phyloP scores from a whole-genome alignment of 2,329 filamentous ascomycete genomes.

The Penicillium sp. region DNA sequence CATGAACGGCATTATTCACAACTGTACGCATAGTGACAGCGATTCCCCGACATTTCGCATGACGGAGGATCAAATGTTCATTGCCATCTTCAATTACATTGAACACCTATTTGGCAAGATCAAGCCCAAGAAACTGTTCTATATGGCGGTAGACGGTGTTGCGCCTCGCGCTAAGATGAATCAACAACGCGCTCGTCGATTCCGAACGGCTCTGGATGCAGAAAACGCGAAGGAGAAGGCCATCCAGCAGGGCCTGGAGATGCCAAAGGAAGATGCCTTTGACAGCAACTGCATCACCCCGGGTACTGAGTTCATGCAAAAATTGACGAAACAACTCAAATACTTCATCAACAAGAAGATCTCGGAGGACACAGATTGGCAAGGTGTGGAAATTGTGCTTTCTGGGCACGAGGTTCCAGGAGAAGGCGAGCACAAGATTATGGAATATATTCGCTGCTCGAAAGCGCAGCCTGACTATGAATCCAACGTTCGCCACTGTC shows the following conservation, averaged over 20 bases:
- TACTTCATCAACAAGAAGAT: slow-evolving; percentile 99
- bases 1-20: slow-evolving; percentile 99
- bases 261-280: slow-evolving; percentile 93
- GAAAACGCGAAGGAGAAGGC: slow-evolving; percentile 92
- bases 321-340: slow-evolving; percentile 87
- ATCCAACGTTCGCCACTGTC: slow-evolving; percentile 89
- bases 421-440: slow-evolving; percentile 99
- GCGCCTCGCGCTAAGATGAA: slow-evolving; percentile 99
- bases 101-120: slow-evolving; percentile 98
- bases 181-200: slow-evolving; percentile 92
- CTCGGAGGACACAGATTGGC: slow-evolving; percentile 95
- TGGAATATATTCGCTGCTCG: slow-evolving; percentile 98
- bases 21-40: slow-evolving; percentile 96
- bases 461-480: slow-evolving; percentile 94
- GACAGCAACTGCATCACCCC: slow-evolving; percentile 99
- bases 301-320: slow-evolving; percentile 95
- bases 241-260: slow-evolving; percentile 79
- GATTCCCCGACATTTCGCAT: slow-evolving; percentile 89
- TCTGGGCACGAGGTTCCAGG: slow-evolving; percentile 97
- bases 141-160: slow-evolving; percentile 99
- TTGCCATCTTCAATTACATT: slow-evolving; percentile 99
- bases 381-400: slow-evolving; percentile 91
- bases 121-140: slow-evolving; percentile 96
- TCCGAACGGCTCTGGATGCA: slow-evolving; percentile 87
- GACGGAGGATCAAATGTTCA: slow-evolving; percentile 99